Evolutionary conservation across 805 yeast genomes (phyloP).

Genomic region (Saturnispora diversa): DNA sequence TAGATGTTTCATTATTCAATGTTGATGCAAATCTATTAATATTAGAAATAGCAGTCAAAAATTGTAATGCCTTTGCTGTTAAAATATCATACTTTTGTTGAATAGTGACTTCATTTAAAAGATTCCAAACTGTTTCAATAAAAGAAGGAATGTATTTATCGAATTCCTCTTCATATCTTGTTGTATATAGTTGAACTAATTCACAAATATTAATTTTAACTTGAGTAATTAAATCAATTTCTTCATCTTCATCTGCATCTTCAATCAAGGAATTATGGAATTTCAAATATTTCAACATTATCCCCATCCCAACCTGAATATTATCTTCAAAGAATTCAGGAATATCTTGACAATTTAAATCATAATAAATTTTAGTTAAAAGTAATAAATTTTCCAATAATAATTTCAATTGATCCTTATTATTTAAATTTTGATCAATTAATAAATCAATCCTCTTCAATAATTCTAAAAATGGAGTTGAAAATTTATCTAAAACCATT

Average conservation of each 20-base stretch:
- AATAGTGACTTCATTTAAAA: slow-evolving; percentile 55
- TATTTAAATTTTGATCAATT: slow-evolving; percentile 39
- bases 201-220: slow-evolving; percentile 81
- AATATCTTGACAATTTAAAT: slow-evolving; percentile 93
- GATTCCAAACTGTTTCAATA: slow-evolving; percentile 74
- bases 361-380: slow-evolving; percentile 77
- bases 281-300: slow-evolving; percentile 71
- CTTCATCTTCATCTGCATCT: slow-evolving; percentile 56
- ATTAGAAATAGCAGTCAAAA: slow-evolving; percentile 73
- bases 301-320: slow-evolving; percentile 63
- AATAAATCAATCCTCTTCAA: slow-evolving; percentile 59
- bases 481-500: slow-evolving; percentile 76
- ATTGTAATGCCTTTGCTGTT: slow-evolving; percentile 71
- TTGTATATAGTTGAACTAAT: slow-evolving; percentile 73
- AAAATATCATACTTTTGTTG: slow-evolving; percentile 78
- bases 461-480: slow-evolving; percentile 66
- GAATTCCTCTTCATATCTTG: slow-evolving; percentile 88
- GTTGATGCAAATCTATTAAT: slow-evolving; percentile 59
- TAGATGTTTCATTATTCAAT: slow-evolving; percentile 50
- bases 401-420: slow-evolving; percentile 44
- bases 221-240: slow-evolving; percentile 58
- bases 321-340: slow-evolving; percentile 98
- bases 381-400: slow-evolving; percentile 65
- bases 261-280: slow-evolving; percentile 49
- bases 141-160: slow-evolving; percentile 69